Base-by-base conservation (phyloP, 2,329 filamentous ascomycete genomes). In the Stachybotrys echinatus region DNA sequence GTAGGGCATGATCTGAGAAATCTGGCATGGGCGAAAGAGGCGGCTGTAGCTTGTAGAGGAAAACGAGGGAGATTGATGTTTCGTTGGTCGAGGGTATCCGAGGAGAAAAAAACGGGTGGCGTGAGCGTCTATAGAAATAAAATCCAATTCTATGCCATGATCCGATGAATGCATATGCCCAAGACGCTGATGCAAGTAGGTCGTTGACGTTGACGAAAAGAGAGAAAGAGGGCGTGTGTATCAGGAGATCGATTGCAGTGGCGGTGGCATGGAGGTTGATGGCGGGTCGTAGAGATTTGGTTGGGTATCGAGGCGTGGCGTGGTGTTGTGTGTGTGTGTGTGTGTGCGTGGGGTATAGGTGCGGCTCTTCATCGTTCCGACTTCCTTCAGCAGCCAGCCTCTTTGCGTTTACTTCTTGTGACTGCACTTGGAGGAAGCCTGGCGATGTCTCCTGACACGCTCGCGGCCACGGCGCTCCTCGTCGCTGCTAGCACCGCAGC, bases 391-490 rank as follows among this genome's bases (percentile, higher is more conserved):
- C 10, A 5, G 27, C 14, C 27, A 5, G 10, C 27, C 27, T 14
- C 10, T 8, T 14, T 34, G 2, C 5, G n/a, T 53, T 63, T 60
- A 65, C 48, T 66, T 66, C 55, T 62, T 65, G 50, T 64, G 61
- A 42, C 56, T 54, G 38, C 38, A 3, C 57, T 65, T 65, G 54
- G 54, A 48, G 6, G 59, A 55, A 43, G 55, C 54, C 40, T 56
- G 55, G 54, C 65, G 56, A 42, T 62, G 59, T 45, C 56, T 60
- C 52, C 69, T 58, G 53, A 68, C 67, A 49, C 69, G 63, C 58
- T 69, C 65, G 20, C 69, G 65, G n/a, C 69, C 69, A 18, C 69
- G 61, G 17, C 65, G 59, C 62, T 69, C 63, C 58, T 72, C 65
- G 43, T 68, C 62, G 34, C 52, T 70, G 63, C 46, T 71, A 66